Conservation (phyloP, 2,329 filamentous ascomycete genomes). For the Nemania sp. region DNA sequence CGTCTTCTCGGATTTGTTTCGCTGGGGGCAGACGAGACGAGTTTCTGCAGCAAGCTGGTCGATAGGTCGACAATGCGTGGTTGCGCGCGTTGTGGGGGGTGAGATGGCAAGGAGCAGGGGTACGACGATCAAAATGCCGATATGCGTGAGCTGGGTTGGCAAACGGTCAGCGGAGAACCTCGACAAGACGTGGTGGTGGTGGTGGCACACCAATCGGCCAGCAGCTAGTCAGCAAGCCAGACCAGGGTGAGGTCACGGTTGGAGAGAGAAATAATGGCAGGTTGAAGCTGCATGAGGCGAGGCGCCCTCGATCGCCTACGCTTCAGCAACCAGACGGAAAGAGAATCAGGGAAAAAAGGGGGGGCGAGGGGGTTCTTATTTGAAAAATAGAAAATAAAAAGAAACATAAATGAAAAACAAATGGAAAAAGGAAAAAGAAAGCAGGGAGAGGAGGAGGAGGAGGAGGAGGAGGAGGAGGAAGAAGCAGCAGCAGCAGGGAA, state of each 20-base stretch:
- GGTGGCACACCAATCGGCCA: slow-evolving; percentile 20
- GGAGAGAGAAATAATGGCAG: slow-evolving; percentile 10
- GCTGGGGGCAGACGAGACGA: slow-evolving; percentile 31
- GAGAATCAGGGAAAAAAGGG: neutral
- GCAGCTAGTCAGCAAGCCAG: slow-evolving; percentile 22
- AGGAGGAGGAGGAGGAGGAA: no score
- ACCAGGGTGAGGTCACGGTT: slow-evolving; percentile 17
- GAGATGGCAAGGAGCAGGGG: slow-evolving; percentile 36
- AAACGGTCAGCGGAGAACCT: slow-evolving; percentile 16
- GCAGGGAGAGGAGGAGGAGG: no score
- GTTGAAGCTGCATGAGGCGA: slow-evolving; percentile 13
- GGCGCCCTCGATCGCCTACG: slow-evolving; percentile 8
- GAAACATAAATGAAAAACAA: neutral
- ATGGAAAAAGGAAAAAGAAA: no score
- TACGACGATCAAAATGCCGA: slow-evolving; percentile 37
- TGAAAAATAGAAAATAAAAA: neutral
- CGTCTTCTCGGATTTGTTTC: slow-evolving; percentile 34
- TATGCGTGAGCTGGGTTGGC: slow-evolving; percentile 10
- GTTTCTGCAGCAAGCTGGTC: slow-evolving; percentile 24
- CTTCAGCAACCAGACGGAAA: neutral
- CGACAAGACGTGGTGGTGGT: slow-evolving; percentile 13
- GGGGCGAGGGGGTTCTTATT: neutral
- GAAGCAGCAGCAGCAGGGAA: neutral
- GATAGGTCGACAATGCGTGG: slow-evolving; percentile 16
- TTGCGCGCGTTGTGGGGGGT: slow-evolving; percentile 41